These are phyloP conservation scores for Xylariales sp. DNA, from an alignment of 2,329 filamentous ascomycete species.

Conservation along the genomic window DNA sequence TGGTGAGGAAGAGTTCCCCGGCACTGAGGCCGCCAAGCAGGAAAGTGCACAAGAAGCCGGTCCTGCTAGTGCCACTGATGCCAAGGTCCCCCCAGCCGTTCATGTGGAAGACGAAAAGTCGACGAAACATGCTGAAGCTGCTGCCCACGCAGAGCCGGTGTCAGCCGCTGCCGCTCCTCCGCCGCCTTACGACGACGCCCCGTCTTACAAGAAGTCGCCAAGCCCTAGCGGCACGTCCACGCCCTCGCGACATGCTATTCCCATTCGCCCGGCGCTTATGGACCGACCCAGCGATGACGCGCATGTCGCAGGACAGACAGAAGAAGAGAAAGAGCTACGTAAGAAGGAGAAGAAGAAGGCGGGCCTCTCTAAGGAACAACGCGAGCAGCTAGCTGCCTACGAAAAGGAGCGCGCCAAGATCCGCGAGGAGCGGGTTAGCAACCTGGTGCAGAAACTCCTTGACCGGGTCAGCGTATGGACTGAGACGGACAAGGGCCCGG, in stretches of 20 bases:
- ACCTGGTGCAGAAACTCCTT: slow-evolving; percentile 75
- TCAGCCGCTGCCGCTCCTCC: slow-evolving; percentile 22
- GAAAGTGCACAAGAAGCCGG: slow-evolving; percentile 43
- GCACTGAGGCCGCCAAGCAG: slow-evolving; percentile 51
- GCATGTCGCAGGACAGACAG: slow-evolving; percentile 60
- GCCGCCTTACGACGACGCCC: slow-evolving; percentile 32
- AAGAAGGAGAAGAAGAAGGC: slow-evolving; percentile 83
- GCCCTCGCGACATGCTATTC: slow-evolving; percentile 48
- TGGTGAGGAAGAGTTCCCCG: slow-evolving; percentile 48
- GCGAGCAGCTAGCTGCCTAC: slow-evolving; percentile 83
- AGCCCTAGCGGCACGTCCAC: slow-evolving; percentile 34
- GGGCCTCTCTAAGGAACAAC: slow-evolving; percentile 83
- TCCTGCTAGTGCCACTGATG: slow-evolving; percentile 21
- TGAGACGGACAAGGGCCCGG: slow-evolving; percentile 83
- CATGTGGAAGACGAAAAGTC: slow-evolving; percentile 28
- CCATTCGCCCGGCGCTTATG: slow-evolving; percentile 80
- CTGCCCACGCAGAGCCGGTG: too few species aligned
- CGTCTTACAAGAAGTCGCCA: slow-evolving; percentile 36
- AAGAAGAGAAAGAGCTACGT: slow-evolving; percentile 70
- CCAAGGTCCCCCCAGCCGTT: slow-evolving; percentile 22
- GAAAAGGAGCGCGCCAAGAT: slow-evolving; percentile 80
- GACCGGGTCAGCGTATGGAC: slow-evolving; percentile 94
- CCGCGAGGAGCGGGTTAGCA: slow-evolving; percentile 85
- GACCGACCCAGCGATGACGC: slow-evolving; percentile 77
- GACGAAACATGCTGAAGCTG: slow-evolving; percentile 20